Percentiles rank a stretch among this genome's conserved stretches.
These are phyloP conservation scores for Eragrostis tef DNA, from an alignment of 202 grass and related monocot genomes.

Conservation along the genomic window DNA sequence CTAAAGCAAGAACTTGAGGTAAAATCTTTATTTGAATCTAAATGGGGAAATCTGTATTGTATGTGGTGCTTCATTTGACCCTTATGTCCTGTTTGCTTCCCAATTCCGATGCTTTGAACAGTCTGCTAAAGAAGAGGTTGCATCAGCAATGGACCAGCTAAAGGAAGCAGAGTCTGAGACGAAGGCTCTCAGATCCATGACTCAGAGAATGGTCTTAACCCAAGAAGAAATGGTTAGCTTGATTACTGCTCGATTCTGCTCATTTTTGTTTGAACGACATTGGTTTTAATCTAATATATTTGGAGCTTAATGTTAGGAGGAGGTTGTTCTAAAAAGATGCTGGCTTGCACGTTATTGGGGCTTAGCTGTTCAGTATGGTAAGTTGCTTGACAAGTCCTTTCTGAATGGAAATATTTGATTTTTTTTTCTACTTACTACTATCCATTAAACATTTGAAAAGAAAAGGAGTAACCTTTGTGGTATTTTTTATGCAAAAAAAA, in stretches of 20 bases:
- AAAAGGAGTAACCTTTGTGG: background rate
- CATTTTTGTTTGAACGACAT: conserved; percentile 26
- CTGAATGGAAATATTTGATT: conserved; percentile 23
- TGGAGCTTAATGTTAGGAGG: conserved; percentile 67
- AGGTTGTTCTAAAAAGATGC: conserved; percentile 98
- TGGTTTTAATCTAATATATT: conserved; percentile 44
- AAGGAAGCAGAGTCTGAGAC: conserved; percentile 86
- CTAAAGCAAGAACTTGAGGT: conserved; percentile 86
- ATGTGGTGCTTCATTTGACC: conserved; percentile 39
- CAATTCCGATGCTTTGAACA: conserved; percentile 53
- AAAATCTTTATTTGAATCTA: conserved; percentile 36
- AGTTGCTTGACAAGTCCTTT: conserved; percentile 46
- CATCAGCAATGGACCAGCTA: conserved; percentile 68
- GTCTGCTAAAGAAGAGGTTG: conserved; percentile 86
- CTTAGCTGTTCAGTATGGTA: conserved; percentile 92
- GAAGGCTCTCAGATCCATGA: conserved; percentile 79
- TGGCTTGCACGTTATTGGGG: conserved; percentile 99
- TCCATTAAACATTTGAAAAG: conserved; percentile 29
- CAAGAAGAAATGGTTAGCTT: conserved; percentile 96
- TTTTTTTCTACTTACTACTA: conserved; percentile 6
- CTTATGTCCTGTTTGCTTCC: conserved; percentile 31
- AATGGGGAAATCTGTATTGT: conserved; percentile 39
- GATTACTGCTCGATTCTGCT: conserved; percentile 13
- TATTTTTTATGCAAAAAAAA: conserved; percentile 17
- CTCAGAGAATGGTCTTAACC: conserved; percentile 94